Evolutionary conservation across 176 grass and related monocot genomes (phyloP), one percentile per base, ranked within the genome.

Genomic region (Oryza coarctata): DNA sequence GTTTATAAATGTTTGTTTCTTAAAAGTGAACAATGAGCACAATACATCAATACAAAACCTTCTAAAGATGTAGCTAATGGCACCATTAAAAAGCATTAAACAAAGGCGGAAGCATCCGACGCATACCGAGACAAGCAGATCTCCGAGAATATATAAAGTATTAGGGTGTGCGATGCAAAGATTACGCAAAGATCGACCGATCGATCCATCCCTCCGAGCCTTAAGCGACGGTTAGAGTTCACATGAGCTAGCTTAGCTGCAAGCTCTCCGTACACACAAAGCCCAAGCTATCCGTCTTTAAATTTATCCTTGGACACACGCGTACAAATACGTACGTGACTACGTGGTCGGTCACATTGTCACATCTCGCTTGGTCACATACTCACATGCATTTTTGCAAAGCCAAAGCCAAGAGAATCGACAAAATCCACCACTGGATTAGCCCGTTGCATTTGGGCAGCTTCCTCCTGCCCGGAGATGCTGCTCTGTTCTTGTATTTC

Each of bases 341-440:
- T 60, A n/a, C 80, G 52, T 84, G 73, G 82, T 77, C 65, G 65
- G 82, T 58, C 52, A n/a, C 52, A 23, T 58, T 20, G 7, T 52
- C 49, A 52, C 49, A 52, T 20, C 44, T 62, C 36, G 26, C 65
- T 50, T 50, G 23, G 52, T 78, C 74, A 84, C 73, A 18, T 28
- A 32, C 23, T 39, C 38, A 39, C 44, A 4, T 68, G 2, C 12
- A 15, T 22, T n/a, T 60, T 22, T 63, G 2, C 22, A 8, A 10
- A 60, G 25, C 52, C n/a, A 60, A 25, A 32, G 23, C 82, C 82
- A 40, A 31, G n/a, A 45, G 82, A 84, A 84, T 32, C 63, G 82
- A 84, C 82, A 69, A 68, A 60, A n/a, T 1, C 23, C 15, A 41
- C 15, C 63, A 40, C 13, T 7, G 6, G 15, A 40, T 22, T 12